These are phyloP conservation scores for Senna siamea DNA, from an alignment of 306 rosid species.

Conservation along the genomic window DNA sequence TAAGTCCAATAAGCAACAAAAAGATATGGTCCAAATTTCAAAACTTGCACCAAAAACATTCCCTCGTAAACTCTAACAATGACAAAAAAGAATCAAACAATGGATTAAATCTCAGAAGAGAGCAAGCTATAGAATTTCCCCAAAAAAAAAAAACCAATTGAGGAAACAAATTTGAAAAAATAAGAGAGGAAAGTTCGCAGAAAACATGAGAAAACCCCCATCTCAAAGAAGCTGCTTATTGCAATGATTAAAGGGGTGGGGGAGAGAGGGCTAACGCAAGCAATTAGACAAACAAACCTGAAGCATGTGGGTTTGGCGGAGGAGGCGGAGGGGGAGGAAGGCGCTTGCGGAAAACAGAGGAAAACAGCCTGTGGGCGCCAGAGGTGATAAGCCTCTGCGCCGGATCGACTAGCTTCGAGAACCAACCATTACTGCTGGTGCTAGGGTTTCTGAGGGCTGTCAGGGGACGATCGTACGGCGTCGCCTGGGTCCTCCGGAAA, in stretches of 20 bases:
- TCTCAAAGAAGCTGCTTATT: neutral
- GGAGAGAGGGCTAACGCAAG: neutral
- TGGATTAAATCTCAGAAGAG: neutral
- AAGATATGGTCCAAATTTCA: neutral
- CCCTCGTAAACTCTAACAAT: constrained; percentile 27
- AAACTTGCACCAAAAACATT: neutral
- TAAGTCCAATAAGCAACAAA: neutral
- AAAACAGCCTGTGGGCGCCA: constrained; percentile 72
- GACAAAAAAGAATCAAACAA: neutral
- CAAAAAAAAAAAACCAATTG: neutral
- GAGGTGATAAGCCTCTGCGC: constrained; percentile 75
- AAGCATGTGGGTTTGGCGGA: constrained; percentile 29
- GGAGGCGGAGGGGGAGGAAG: constrained; percentile 66
- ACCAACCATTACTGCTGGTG: constrained; percentile 60
- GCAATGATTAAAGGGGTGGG: neutral
- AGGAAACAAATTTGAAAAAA: constrained; percentile 10
- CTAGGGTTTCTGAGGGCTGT: constrained; percentile 57
- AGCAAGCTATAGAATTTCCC: neutral
- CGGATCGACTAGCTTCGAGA: constrained; percentile 88
- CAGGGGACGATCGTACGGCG: constrained; percentile 91
- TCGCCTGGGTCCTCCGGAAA: constrained; percentile 56
- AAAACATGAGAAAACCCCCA: neutral
- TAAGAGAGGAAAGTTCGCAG: neutral
- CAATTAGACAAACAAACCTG: constrained; percentile 39
- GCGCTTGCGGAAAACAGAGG: constrained; percentile 77